A percentile compares a stretch with the other conserved stretches of the same genome.
phyloP scores from a whole-genome alignment of 1,284 basidiomycete species.

The Inonotus hispidus region DNA sequence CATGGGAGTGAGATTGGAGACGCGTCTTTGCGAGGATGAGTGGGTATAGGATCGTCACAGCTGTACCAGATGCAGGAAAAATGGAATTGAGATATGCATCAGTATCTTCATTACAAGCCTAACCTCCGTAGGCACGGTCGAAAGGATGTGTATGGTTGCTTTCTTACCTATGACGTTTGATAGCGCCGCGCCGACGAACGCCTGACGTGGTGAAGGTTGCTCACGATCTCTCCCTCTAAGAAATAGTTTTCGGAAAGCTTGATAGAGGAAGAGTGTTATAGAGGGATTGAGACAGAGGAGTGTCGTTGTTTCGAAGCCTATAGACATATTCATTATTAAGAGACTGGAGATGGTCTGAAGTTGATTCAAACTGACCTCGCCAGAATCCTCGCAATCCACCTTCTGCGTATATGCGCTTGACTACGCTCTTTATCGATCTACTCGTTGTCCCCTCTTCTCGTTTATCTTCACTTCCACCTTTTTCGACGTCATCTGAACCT shows the following conservation, averaged over 20 bases:
- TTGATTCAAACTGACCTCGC: slow-evolving; percentile 34
- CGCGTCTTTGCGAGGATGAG: slow-evolving; percentile 54
- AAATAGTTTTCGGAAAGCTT: slow-evolving; percentile 40
- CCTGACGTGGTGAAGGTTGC: slow-evolving; percentile 35
- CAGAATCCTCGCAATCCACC: slow-evolving; percentile 48
- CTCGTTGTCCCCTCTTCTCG: neutral
- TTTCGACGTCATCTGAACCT: slow-evolving; percentile 23
- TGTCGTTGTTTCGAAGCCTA: slow-evolving; percentile 46
- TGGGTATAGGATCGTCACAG: slow-evolving; percentile 45
- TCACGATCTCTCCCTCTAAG: slow-evolving; percentile 21
- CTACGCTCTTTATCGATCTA: slow-evolving; percentile 24
- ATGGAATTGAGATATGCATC: no score
- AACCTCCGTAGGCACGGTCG: no score
- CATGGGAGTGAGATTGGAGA: slow-evolving; percentile 33
- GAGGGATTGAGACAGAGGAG: slow-evolving; percentile 50
- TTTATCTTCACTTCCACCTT: slow-evolving; percentile 24
- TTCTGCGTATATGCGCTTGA: slow-evolving; percentile 40
- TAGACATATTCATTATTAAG: neutral
- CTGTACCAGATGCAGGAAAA: slow-evolving; percentile 22
- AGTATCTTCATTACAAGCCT: no score
- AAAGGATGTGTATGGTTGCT: no score
- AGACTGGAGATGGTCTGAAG: neutral
- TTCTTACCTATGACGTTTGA: slow-evolving; percentile 40
- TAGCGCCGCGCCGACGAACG: slow-evolving; percentile 49
- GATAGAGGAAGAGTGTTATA: slow-evolving; percentile 47